These are phyloP conservation scores for Solanum virginianum DNA, from an alignment of 257 asterid genomes.

Conservation along the genomic window DNA sequence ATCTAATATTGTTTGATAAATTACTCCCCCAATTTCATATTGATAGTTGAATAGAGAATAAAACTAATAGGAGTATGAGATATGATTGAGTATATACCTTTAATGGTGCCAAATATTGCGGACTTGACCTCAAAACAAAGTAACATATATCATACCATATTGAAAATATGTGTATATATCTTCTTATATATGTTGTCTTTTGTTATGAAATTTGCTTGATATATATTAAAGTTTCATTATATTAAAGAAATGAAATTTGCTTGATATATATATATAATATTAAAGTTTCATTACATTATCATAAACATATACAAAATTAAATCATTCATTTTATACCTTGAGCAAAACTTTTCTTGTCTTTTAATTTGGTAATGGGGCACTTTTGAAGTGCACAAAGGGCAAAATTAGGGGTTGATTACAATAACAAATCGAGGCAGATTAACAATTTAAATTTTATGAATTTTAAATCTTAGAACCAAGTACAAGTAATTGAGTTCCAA, in stretches of 20 bases:
- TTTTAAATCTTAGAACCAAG: neutral
- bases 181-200: too few species aligned
- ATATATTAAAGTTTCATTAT: too few species aligned
- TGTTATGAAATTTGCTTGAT: too few species aligned
- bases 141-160: neutral
- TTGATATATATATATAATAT: too few species aligned
- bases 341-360: neutral
- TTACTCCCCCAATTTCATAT: neutral
- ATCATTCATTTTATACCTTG: neutral
- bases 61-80: neutral
- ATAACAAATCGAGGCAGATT: neutral
- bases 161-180: too few species aligned
- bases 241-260: too few species aligned
- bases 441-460: neutral
- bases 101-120: neutral
- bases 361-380: neutral
- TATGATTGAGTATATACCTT: too few species aligned
- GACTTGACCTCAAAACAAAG: too few species aligned
- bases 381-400: neutral
- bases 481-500: neutral
- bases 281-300: neutral
- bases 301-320: neutral
- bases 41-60: neutral
- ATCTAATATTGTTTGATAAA: neutral
- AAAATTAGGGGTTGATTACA: neutral